Base-by-base conservation (phyloP, 495 filamentous ascomycete genomes). In the Xanthoparmelia taractica region DNA sequence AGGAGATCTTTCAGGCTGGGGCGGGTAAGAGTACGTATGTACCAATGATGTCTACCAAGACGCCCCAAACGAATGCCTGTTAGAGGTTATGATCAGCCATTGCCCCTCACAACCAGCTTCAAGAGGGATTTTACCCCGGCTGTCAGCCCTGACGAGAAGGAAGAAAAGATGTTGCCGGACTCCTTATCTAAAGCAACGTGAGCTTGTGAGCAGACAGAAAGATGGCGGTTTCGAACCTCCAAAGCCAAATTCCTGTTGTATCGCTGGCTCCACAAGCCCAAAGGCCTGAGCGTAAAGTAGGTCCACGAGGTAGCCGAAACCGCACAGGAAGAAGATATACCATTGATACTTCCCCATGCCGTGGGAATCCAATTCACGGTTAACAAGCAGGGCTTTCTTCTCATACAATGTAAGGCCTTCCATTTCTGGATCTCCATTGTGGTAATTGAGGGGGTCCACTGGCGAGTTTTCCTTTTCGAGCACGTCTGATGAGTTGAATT, bases 311-410 rank as follows among this genome's bases (percentile, higher is more conserved):
- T 80, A 82, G 18, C 79, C 79, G 58, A 82, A 75, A 17, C 79
- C 79, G 60, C 78, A 80, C 10, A 81, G 69, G 23, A 70, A 63
- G 73, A 77, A 81, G 43, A 79, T 75, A 54, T 69, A 73, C 67
- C 66, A 66, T 64, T 82, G 79, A 60, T 82, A 81, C 48, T 71
- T 73, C 12, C 79, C 79, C 75, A 82, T 80, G 34, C 79, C 79
- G 38, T 78, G 71, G 34, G 68, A 63, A 57, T 82, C 74, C 36
- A 82, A 72, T 64, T 81, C 77, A 52, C 69, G 72, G 57, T 79
- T 78, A 57, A 81, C 73, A 13, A 78, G 66, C 7, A 74, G 61
- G 62, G 74, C 74, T 64, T 78, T 78, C 61, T 75, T 76, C 67
- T 79, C 75, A 58, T 74, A 76, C 12, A 77, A 64, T 18, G 68